Percentiles rank a stretch among this genome's conserved stretches.
These are phyloP conservation scores for Vicia faba DNA, from an alignment of 306 rosid species.

Conservation along the genomic window DNA sequence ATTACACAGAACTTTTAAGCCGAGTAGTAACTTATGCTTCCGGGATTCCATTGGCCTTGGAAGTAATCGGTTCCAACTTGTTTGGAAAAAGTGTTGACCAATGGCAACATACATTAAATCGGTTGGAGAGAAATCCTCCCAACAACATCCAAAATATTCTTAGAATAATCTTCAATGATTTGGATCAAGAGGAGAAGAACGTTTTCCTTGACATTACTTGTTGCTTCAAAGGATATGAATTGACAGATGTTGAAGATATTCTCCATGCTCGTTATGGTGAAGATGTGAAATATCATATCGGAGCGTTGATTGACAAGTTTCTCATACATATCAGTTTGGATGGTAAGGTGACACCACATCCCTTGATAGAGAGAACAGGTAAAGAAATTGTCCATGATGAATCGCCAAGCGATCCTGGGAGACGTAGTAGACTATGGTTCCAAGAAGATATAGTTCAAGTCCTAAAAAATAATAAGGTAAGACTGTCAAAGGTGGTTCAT, in stretches of 20 bases:
- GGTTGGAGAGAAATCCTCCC: not conserved
- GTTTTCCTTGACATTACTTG: not conserved
- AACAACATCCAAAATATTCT: not conserved
- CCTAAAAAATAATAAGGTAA: constrained; percentile 19
- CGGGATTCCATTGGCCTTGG: constrained; percentile 3
- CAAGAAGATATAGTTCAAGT: constrained; percentile 23
- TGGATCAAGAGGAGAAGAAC: not conserved
- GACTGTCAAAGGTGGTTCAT: not conserved
- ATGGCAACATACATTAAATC: not conserved
- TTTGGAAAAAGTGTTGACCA: not conserved
- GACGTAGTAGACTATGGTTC: constrained; percentile 36
- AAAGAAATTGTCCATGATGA: constrained; percentile 26
- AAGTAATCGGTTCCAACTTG: not conserved
- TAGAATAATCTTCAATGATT: not conserved
- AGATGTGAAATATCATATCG: not conserved
- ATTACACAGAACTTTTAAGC: not conserved
- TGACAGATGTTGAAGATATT: not conserved
- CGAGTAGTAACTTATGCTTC: not conserved
- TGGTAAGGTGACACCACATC: constrained; percentile 1
- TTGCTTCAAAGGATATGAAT: constrained; percentile 3
- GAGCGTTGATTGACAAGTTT: not conserved
- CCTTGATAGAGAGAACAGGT: constrained; percentile 32
- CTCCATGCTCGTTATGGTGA: not conserved
- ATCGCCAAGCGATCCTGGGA: constrained; percentile 2
- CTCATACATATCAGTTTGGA: constrained; percentile 12